Percentiles rank a stretch among this genome's conserved stretches.
phyloP scores from a whole-genome alignment of 768 basidiomycete genomes.

The Flagelloscypha sp. region DNA sequence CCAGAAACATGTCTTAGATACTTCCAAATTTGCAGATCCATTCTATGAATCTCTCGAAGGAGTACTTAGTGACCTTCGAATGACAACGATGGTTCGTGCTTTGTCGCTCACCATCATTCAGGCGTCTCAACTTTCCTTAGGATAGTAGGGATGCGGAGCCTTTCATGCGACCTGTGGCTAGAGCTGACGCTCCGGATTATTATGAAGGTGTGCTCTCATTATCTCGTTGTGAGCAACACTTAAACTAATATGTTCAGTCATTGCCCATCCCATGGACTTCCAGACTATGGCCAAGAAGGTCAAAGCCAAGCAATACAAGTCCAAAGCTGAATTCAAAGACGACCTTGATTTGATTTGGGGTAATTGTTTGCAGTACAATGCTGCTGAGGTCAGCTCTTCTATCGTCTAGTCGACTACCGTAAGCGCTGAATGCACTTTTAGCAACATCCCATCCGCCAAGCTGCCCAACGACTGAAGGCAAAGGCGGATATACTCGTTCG shows the following conservation, averaged over 20 bases:
- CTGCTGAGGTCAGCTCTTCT: slow-evolving; percentile 64
- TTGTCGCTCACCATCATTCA: slow-evolving; percentile 20
- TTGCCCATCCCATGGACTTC: slow-evolving; percentile 92
- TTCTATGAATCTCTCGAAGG: slow-evolving; percentile 95
- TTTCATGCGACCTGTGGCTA: slow-evolving; percentile 89
- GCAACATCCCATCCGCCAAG: slow-evolving; percentile 83
- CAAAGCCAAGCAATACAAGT: slow-evolving; percentile 87
- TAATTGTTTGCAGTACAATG: slow-evolving; percentile 91
- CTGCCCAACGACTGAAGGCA: slow-evolving; percentile 69
- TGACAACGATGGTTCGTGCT: slow-evolving; percentile 53
- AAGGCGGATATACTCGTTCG: slow-evolving; percentile 83
- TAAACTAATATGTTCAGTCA: slow-evolving; percentile 46
- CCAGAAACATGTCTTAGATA: slow-evolving; percentile 40
- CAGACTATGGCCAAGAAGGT: slow-evolving; percentile 90
- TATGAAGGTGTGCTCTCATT: slow-evolving; percentile 60
- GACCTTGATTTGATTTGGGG: slow-evolving; percentile 97
- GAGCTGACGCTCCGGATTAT: slow-evolving; percentile 87
- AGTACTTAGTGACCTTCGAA: slow-evolving; percentile 76
- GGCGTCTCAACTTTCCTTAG: slow-evolving; percentile 27
- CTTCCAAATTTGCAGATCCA: slow-evolving; percentile 70
- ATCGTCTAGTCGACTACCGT: not conserved
- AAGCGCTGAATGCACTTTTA: slow-evolving; percentile 23
- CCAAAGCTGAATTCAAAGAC: slow-evolving; percentile 86
- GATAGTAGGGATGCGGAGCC: slow-evolving; percentile 88
- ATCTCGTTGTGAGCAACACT: slow-evolving; percentile 2